Base-by-base conservation (phyloP, 108 stramenopile genomes). In the Nitzschia putrida region DNA sequence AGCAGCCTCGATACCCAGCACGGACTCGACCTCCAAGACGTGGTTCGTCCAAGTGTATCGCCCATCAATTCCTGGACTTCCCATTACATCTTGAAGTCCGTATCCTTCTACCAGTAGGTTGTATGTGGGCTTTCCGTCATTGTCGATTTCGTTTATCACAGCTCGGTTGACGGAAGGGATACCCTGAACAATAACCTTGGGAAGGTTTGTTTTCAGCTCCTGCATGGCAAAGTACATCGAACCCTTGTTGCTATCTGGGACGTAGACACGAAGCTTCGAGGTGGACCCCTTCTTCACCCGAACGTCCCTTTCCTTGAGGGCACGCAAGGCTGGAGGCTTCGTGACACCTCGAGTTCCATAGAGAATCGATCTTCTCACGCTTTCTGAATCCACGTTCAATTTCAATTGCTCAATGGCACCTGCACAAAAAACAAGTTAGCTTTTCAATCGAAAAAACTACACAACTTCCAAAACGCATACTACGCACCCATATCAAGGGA, bases 1-100 rank as follows among this genome's bases (percentile, higher is more conserved):
- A 29, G 98, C 98, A 8, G 98, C 98, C 80, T 99, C 98, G 29
- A 99, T 97, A 22, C 98, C 98, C 22, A 99, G 80, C 4, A 90
- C 90, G 47, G 68, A 53, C 73, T 95, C 90, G 45, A 99, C 91
- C 78, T 99, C 98, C 52, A 97, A 86, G 64, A 99, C 86, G 72
- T 99, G 97, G 78, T 99, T 99, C 11, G 96, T 95, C 63, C 84
- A 87, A 7, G 97, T 97, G 25, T 89, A 73, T 25, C 72, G 63
- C 29, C 94, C 96, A 81, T 96, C 96, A 43, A 99, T 85, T 18
- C 98, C 98, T 23, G 96, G 93, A 64, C 79, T 80, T 34, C 68
- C 68, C 93, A 99, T 98, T 14, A 99, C 98, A 57, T 96, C 95
- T 18, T 88, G 80, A 22, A 99, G 80, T 11, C 97, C 97, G 65